Evolutionary conservation across 2,329 filamentous ascomycete genomes (phyloP).

Genomic region (Aspergillus novoparasiticus): DNA sequence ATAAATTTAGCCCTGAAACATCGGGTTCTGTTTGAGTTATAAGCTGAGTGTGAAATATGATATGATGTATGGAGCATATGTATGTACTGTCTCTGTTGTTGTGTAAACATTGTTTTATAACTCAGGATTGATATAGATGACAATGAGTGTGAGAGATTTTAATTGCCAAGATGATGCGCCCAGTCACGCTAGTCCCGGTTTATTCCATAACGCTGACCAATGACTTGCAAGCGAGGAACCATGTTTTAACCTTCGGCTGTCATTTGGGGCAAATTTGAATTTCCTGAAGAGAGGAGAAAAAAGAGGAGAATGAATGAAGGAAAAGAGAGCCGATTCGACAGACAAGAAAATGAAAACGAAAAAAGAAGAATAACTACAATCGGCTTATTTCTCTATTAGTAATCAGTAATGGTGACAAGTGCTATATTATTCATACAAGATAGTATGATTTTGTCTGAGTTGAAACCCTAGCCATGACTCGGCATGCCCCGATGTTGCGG

Average conservation of each 20-base stretch:
- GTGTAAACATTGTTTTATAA: background rate
- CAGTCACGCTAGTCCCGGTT: background rate
- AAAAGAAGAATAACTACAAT: too few relatives aligned
- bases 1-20: background rate
- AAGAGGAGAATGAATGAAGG: background rate
- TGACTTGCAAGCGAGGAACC: background rate
- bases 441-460: background rate
- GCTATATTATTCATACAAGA: background rate
- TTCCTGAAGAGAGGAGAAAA: background rate
- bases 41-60: background rate
- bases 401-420: background rate
- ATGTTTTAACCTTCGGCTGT: background rate
- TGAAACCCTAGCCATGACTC: constrained; percentile 2
- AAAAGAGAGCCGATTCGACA: background rate
- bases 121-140: background rate
- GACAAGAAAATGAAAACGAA: background rate
- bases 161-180: background rate
- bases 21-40: background rate
- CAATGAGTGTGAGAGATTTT: background rate
- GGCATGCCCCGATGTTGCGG: background rate
- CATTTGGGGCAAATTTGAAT: background rate
- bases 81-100: background rate
- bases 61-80: background rate
- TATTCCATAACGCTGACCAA: background rate
- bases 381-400: background rate